These are phyloP conservation scores for Aquilaria agallochum DNA, from an alignment of 441 rosid genomes.

Conservation along the genomic window DNA sequence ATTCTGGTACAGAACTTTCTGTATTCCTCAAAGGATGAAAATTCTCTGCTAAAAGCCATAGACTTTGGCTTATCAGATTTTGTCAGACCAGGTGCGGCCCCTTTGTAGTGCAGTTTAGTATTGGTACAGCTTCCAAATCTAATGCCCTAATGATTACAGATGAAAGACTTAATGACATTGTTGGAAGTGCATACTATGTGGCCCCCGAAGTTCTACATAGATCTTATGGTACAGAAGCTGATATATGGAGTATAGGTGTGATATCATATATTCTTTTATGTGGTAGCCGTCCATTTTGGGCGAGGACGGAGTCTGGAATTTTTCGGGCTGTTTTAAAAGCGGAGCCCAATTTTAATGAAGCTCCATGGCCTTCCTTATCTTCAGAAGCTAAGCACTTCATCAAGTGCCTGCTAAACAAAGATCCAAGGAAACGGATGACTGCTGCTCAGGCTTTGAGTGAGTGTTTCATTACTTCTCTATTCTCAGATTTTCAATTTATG, in stretches of 20 bases:
- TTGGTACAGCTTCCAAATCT: conserved; percentile 1
- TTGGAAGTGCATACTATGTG: conserved; percentile 96
- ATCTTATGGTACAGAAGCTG: conserved; percentile 89
- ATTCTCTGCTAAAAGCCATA: conserved; percentile 71
- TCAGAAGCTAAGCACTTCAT: conserved; percentile 90
- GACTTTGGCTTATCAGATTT: conserved; percentile 34
- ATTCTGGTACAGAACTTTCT: conserved; percentile 81
- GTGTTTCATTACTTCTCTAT: conserved; percentile 24
- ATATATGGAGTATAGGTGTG: conserved; percentile 98
- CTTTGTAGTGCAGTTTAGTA: conserved; percentile 10
- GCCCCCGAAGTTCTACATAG: conserved; percentile 98
- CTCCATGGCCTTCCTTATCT: conserved; percentile 88
- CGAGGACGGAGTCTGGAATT: conserved; percentile 93
- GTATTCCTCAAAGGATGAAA: conserved; percentile 77
- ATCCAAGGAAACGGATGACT: conserved; percentile 82
- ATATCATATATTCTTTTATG: conserved; percentile 90
- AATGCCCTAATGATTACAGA: conserved; percentile 38
- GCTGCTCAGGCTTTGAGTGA: conserved; percentile 93
- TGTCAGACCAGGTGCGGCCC: conserved; percentile 82
- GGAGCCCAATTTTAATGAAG: conserved; percentile 79
- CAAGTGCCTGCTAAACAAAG: conserved; percentile 70
- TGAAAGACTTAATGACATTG: conserved; percentile 95
- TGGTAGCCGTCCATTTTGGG: conserved; percentile 99
- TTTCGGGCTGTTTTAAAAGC: conserved; percentile 89
- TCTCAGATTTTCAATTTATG: conserved; percentile 10